phyloP scores from a whole-genome alignment of 371 early-diverging fungal genomes.

The Amoeboaphelidium protococcarum region DNA sequence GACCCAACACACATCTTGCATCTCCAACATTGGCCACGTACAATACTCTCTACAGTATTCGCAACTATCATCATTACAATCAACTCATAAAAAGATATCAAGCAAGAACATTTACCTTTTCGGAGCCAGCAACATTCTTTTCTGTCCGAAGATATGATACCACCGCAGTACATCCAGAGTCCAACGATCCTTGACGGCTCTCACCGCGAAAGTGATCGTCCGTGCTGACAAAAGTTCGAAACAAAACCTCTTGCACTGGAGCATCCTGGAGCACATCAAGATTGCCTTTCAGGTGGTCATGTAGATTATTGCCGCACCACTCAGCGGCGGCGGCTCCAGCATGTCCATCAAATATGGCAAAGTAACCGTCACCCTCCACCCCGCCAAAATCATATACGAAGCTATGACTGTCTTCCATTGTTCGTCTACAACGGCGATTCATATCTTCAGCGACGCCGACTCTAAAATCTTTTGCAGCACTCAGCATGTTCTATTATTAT shows the following conservation, averaged over 20 bases:
- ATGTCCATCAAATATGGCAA: slow-evolving; percentile 95
- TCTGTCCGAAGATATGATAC: too few species aligned
- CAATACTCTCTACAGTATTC: slow-evolving; percentile 8
- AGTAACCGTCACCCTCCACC: slow-evolving; percentile 22
- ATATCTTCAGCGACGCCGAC: background rate
- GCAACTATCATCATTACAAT: background rate
- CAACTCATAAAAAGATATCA: too few species aligned
- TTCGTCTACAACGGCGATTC: background rate
- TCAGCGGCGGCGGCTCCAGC: slow-evolving; percentile 85
- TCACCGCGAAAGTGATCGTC: too few species aligned
- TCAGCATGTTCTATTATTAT: too few species aligned
- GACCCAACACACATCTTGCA: slow-evolving; percentile 70
- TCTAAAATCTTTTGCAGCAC: background rate
- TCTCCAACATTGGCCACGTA: slow-evolving; percentile 91
- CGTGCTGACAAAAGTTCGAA: too few species aligned
- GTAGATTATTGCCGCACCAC: slow-evolving; percentile 75
- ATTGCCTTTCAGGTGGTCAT: slow-evolving; percentile 16
- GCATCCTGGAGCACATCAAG: too few species aligned
- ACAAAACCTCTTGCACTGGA: too few species aligned
- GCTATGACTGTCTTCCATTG: background rate
- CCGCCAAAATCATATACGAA: background rate
- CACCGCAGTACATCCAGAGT: too few species aligned
- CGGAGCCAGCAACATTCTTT: too few species aligned
- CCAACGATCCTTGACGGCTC: too few species aligned
- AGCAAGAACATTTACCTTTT: too few species aligned